These are phyloP conservation scores for Colletotrichum sp. DNA, from an alignment of 2,329 filamentous ascomycete genomes.

Conservation along the genomic window DNA sequence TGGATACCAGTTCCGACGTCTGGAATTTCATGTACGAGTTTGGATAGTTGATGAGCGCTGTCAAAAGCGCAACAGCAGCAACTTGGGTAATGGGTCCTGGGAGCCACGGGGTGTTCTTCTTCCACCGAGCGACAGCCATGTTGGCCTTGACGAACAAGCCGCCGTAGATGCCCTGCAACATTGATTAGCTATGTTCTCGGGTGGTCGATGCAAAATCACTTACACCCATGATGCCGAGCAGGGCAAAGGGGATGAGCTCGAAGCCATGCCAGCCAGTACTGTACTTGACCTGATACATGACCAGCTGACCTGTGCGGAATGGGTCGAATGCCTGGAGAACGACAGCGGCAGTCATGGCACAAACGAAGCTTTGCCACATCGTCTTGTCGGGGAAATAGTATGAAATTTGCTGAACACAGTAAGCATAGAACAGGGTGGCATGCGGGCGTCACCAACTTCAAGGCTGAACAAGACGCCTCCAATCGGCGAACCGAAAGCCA, in stretches of 20 bases:
- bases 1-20: conserved; percentile 87
- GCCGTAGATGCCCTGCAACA: conserved; percentile 78
- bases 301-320: conserved; percentile 93
- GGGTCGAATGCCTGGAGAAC: conserved; percentile 92
- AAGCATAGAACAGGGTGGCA: neutral
- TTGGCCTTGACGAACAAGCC: conserved; percentile 95
- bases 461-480: conserved; percentile 94
- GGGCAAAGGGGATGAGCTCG: conserved; percentile 85
- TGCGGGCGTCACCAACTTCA: conserved; percentile 59
- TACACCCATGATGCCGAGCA: conserved; percentile 83
- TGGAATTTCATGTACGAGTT: conserved; percentile 97
- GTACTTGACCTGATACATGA: conserved; percentile 95
- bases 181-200: conserved; percentile 14
- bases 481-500: conserved; percentile 92
- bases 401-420: conserved; percentile 74
- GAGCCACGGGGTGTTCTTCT: conserved; percentile 69
- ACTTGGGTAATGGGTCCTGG: conserved; percentile 83
- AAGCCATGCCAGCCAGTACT: conserved; percentile 93
- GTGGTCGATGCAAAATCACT: conserved; percentile 30
- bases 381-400: conserved; percentile 99
- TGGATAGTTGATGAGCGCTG: conserved; percentile 90
- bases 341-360: conserved; percentile 97
- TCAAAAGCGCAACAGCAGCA: conserved; percentile 77
- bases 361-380: conserved; percentile 99
- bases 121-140: conserved; percentile 84